Evolutionary conservation across 495 filamentous ascomycete species (phyloP).

Genomic region (Oleoguttula mirabilis): DNA sequence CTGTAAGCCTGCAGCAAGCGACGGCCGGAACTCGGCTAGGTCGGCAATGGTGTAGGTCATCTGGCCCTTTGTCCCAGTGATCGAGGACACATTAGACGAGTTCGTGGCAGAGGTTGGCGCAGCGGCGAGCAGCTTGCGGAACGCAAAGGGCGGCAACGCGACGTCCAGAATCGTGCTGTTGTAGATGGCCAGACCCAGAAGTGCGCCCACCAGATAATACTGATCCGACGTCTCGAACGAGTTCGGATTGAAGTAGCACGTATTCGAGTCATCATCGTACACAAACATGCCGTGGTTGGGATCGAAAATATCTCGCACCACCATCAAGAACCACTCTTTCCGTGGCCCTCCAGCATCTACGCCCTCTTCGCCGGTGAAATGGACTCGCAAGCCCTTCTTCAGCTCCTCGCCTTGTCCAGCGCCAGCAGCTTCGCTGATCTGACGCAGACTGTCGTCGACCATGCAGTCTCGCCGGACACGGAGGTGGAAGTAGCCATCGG

Average conservation of each 20-base stretch:
- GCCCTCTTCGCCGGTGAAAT: slow-evolving; percentile 81
- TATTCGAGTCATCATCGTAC: slow-evolving; percentile 88
- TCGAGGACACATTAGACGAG: slow-evolving; percentile 36
- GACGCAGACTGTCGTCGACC: slow-evolving; percentile 78
- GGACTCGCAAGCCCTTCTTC: slow-evolving; percentile 83
- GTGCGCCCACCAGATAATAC: slow-evolving; percentile 79
- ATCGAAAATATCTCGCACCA: slow-evolving; percentile 86
- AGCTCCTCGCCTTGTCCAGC: slow-evolving; percentile 74
- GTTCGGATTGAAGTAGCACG: slow-evolving; percentile 91
- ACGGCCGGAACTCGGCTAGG: slow-evolving; percentile 70
- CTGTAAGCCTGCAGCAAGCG: slow-evolving; percentile 62
- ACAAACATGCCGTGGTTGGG: slow-evolving; percentile 82
- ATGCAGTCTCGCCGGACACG: slow-evolving; percentile 76
- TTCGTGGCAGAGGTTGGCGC: slow-evolving; percentile 40
- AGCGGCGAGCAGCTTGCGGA: slow-evolving; percentile 71
- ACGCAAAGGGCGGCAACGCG: slow-evolving; percentile 82
- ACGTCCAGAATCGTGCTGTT: slow-evolving; percentile 93
- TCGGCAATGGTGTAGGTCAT: slow-evolving; percentile 72
- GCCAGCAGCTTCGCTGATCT: slow-evolving; percentile 79
- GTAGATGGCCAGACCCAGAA: slow-evolving; percentile 87
- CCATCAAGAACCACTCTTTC: slow-evolving; percentile 92
- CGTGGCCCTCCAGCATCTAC: slow-evolving; percentile 83
- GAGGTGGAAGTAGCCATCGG: slow-evolving; percentile 61
- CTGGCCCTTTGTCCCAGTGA: slow-evolving; percentile 34
- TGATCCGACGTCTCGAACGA: slow-evolving; percentile 90